Evolutionary conservation across 2,329 filamentous ascomycete species (phyloP).

Genomic region (Bipolaris sorokiniana): DNA sequence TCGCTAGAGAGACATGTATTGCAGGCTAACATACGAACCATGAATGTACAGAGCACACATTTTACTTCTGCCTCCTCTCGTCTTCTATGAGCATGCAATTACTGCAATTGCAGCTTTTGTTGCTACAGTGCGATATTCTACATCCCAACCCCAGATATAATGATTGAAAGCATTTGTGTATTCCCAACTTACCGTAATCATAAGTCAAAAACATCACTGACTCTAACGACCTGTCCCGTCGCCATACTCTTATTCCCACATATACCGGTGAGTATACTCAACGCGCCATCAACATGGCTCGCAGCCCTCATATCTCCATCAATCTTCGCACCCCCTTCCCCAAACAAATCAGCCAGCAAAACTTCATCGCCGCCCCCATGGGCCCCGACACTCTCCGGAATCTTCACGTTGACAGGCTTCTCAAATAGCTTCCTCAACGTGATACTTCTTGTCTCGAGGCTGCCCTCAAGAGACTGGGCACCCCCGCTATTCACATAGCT

Average conservation of each 20-base stretch:
- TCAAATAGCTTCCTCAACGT: conserved; percentile 62
- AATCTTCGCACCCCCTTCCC: conserved; percentile 57
- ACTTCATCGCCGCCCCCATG: conserved; percentile 67
- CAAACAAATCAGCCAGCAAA: conserved; percentile 64
- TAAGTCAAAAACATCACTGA: conserved; percentile 54
- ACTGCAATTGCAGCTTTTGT: too few relatives aligned
- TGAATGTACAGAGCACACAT: too few relatives aligned
- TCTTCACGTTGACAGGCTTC: conserved; percentile 62
- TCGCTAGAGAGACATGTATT: too few relatives aligned
- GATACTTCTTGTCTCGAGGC: conserved; percentile 58
- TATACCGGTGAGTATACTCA: conserved; percentile 66
- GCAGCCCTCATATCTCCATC: conserved; percentile 60
- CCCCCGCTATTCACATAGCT: conserved; percentile 65
- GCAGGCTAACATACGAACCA: too few relatives aligned
- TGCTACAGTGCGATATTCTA: too few relatives aligned
- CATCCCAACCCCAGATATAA: too few relatives aligned
- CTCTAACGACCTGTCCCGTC: conserved; percentile 62
- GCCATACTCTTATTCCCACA: conserved; percentile 65
- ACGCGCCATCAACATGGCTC: conserved; percentile 64
- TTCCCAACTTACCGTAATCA: neutral
- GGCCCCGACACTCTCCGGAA: conserved; percentile 60
- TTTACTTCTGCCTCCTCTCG: too few relatives aligned
- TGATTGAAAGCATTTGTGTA: neutral
- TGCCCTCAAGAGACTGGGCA: conserved; percentile 62
- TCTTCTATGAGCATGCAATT: too few relatives aligned